These are phyloP conservation scores for Butyriboletus loyo DNA, from an alignment of 768 basidiomycete genomes.

Conservation along the genomic window DNA sequence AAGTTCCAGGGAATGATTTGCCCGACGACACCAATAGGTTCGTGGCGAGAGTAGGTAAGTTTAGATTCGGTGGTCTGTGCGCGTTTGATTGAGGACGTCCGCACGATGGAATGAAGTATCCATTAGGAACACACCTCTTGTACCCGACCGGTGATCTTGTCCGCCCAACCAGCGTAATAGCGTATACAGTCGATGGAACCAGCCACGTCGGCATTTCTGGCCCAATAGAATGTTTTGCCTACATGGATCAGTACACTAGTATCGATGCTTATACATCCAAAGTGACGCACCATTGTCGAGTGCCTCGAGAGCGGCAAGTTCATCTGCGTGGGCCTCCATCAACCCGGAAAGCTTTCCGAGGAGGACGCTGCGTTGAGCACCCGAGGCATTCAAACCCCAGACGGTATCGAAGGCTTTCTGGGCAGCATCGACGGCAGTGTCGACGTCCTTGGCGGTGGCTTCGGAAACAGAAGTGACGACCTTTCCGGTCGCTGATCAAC, in stretches of 20 bases:
- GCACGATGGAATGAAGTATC: too few species aligned
- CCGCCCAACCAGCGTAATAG: conserved; percentile 91
- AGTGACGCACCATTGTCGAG: conserved; percentile 54
- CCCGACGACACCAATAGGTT: conserved; percentile 29
- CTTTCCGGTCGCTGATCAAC: conserved; percentile 55
- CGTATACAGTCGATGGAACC: conserved; percentile 40
- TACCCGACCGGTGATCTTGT: conserved; percentile 75
- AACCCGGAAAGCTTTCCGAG: conserved; percentile 62
- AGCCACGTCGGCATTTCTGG: conserved; percentile 48
- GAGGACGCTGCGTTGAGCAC: conserved; percentile 49
- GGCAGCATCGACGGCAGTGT: conserved; percentile 68
- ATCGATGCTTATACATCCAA: not conserved
- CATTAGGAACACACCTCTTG: conserved; percentile 45
- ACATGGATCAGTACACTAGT: not conserved
- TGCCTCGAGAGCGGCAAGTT: conserved; percentile 71
- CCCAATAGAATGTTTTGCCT: conserved; percentile 55
- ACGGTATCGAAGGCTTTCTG: conserved; percentile 55
- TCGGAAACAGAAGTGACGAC: conserved; percentile 51
- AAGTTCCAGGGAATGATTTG: conserved; percentile 72
- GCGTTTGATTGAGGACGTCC: not conserved
- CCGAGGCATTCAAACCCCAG: conserved; percentile 67
- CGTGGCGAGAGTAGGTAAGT: conserved; percentile 16
- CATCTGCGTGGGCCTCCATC: conserved; percentile 59
- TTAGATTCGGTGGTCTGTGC: conserved; percentile 28
- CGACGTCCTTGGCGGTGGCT: conserved; percentile 69